Evolutionary conservation across 1,284 basidiomycete genomes (phyloP).

Genomic region (Ganoderma lingzhi): DNA sequence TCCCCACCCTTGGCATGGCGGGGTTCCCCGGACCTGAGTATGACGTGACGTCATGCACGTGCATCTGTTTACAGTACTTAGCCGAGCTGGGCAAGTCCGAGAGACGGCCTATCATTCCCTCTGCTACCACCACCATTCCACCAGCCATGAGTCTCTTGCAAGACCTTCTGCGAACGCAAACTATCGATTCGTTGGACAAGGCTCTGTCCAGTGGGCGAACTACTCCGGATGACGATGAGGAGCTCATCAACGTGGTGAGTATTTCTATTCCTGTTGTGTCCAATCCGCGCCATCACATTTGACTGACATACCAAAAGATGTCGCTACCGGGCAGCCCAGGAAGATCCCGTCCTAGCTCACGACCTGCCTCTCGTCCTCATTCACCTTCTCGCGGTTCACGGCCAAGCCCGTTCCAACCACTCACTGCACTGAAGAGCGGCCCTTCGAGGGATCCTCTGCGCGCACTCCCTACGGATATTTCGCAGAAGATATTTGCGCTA

Average conservation of each 20-base stretch:
- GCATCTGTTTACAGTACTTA: neutral
- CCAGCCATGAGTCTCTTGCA: conserved; percentile 74
- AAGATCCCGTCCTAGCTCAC: conserved; percentile 52
- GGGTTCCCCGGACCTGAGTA: conserved; percentile 7
- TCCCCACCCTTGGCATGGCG: too few relatives aligned
- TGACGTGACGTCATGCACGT: conserved; percentile 34
- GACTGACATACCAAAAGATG: conserved; percentile 49
- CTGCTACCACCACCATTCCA: conserved; percentile 30
- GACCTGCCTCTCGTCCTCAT: conserved; percentile 63
- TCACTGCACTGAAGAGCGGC: conserved; percentile 32
- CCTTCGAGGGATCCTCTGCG: conserved; percentile 67
- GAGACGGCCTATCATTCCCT: conserved; percentile 16
- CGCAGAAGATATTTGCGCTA: conserved; percentile 76
- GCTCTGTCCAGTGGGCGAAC: conserved; percentile 43
- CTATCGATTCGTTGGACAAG: conserved; percentile 55
- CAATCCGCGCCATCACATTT: neutral
- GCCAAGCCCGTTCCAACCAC: conserved; percentile 52
- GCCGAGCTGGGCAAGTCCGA: neutral
- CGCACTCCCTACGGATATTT: conserved; percentile 80
- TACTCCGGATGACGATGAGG: conserved; percentile 72
- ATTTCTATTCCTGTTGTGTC: neutral
- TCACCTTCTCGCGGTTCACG: conserved; percentile 66
- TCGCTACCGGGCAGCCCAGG: conserved; percentile 59
- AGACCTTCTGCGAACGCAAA: conserved; percentile 71
- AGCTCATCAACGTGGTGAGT: conserved; percentile 79